Evolutionary conservation across 2,329 filamentous ascomycete species (phyloP).

Genomic region (Colletotrichum sp.): DNA sequence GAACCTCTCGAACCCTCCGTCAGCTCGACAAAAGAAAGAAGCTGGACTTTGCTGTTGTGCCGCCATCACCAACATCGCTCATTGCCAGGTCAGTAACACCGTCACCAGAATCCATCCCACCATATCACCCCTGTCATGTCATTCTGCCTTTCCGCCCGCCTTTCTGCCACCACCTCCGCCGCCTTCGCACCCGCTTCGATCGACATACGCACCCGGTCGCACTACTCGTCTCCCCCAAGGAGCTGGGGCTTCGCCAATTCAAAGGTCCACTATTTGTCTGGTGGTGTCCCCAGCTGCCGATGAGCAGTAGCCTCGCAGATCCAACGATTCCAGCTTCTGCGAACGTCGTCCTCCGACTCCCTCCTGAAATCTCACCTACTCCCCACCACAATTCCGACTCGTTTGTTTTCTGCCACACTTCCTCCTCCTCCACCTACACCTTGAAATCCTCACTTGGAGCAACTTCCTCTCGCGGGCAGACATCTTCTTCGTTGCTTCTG

Average conservation of each 20-base stretch:
- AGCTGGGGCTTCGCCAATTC: conserved; percentile 22
- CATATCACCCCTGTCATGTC: conserved; percentile 1
- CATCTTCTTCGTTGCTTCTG: conserved; percentile 11
- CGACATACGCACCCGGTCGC: conserved; percentile 8
- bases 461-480: conserved; percentile 12
- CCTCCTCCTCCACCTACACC: conserved; percentile 11
- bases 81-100: conserved; percentile 14
- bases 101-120: background rate
- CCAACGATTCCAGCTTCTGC: conserved; percentile 25
- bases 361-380: conserved; percentile 24
- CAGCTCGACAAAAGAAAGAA: conserved; percentile 14
- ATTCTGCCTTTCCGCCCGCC: conserved; percentile 5
- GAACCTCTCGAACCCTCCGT: background rate
- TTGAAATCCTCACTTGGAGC: conserved; percentile 15
- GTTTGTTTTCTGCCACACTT: conserved; percentile 21
- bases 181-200: conserved; percentile 6
- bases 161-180: background rate
- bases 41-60: conserved; percentile 18
- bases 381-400: conserved; percentile 21
- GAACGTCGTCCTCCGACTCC: conserved; percentile 18
- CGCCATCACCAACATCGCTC: background rate
- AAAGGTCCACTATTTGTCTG: conserved; percentile 26
- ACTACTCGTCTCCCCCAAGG: background rate
- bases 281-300: conserved; percentile 25
- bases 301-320: conserved; percentile 25